Evolutionary conservation across 208 protist genomes (phyloP).

Genomic region (Leishmania arabica): DNA sequence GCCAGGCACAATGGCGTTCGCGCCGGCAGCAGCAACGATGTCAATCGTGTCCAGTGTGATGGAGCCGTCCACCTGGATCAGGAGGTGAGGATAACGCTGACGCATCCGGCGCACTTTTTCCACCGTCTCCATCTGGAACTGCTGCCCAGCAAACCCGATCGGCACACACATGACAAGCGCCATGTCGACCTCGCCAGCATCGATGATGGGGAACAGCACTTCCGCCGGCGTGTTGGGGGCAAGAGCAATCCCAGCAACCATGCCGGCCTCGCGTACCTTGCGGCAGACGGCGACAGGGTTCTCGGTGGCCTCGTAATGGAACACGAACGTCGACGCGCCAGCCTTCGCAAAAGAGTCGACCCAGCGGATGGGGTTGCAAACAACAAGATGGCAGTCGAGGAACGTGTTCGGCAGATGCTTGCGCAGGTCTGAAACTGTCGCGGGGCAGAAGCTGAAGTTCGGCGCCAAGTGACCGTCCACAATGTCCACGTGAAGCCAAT

Average conservation of each 20-base stretch:
- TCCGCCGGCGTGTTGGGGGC: slow-evolving; percentile 91
- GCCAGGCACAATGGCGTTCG: slow-evolving; percentile 98
- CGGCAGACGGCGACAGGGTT: slow-evolving; percentile 54
- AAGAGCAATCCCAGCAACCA: slow-evolving; percentile 94
- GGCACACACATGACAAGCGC: slow-evolving; percentile 98
- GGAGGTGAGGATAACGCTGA: slow-evolving; percentile 74
- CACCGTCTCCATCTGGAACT: slow-evolving; percentile 97
- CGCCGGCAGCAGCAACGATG: slow-evolving; percentile 91
- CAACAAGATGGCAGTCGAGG: slow-evolving; percentile 96
- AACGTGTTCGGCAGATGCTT: slow-evolving; percentile 83
- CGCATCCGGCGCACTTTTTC: slow-evolving; percentile 94
- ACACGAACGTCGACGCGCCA: slow-evolving; percentile 90
- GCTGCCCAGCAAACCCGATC: slow-evolving; percentile 99
- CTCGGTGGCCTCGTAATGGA: slow-evolving; percentile 92
- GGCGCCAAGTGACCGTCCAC: slow-evolving; percentile 98
- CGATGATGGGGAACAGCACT: slow-evolving; percentile 55
- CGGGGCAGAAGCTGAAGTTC: slow-evolving; percentile 96
- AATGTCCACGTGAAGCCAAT: slow-evolving; percentile 97
- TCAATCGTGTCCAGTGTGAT: slow-evolving; percentile 94
- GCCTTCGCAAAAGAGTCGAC: slow-evolving; percentile 82
- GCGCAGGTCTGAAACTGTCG: slow-evolving; percentile 89
- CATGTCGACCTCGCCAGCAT: slow-evolving; percentile 94
- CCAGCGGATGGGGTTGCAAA: slow-evolving; percentile 89
- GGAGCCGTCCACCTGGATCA: slow-evolving; percentile 99
- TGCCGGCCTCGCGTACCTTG: slow-evolving; percentile 65